Base-by-base conservation (phyloP, 208 protist genomes). In the Trypanosoma cruzi region DNA sequence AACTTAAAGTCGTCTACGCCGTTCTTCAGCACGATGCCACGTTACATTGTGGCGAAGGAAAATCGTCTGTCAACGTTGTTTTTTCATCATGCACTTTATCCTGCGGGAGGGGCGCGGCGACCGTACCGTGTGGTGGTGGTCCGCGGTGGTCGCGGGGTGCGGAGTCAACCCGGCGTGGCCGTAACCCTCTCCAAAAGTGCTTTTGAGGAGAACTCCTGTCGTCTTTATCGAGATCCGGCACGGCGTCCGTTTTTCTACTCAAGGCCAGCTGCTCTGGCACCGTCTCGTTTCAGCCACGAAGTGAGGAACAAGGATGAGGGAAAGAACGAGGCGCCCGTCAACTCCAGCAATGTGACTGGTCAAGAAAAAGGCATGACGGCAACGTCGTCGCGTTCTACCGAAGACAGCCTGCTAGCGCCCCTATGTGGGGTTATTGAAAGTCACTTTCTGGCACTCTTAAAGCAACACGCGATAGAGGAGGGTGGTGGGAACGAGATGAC, bases 11-110 rank as follows among this genome's bases (percentile, higher is more conserved):
- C 81, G 8, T 78, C 63, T 37, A 54, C 66, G 70, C 76, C 13
- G 11, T 89, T 94, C 49, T 86, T 89, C 63, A 75, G 73, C 20
- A 92, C 85, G 18, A 73, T 80, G 29, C 89, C 89, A 6, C 80
- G 85, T 37, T 92, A 92, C 68, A 75, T 94, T 20, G 75, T 87
- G 59, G 32, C 64, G 11, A 71, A 74, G 16, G 86, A 95, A 70
- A 71, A 80, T n/a, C 81, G 89, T 1, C 71, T 92, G 13, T 93
- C 86, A 1, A 68, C 67, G 32, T 67, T 95, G 20, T 95, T 88
- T 40, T 95, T 95, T 64, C 89, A 95, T 64, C 89, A 95, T 60
- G 60, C 85, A 11, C 74, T 95, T 24, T 95, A 93, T 69, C 86
- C 86, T 0, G 85, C 86, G 4, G 83, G 84, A 18, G 85, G 86